Evolutionary conservation across 176 grass and related monocot genomes (phyloP).

Genomic region (Eleusine indica): DNA sequence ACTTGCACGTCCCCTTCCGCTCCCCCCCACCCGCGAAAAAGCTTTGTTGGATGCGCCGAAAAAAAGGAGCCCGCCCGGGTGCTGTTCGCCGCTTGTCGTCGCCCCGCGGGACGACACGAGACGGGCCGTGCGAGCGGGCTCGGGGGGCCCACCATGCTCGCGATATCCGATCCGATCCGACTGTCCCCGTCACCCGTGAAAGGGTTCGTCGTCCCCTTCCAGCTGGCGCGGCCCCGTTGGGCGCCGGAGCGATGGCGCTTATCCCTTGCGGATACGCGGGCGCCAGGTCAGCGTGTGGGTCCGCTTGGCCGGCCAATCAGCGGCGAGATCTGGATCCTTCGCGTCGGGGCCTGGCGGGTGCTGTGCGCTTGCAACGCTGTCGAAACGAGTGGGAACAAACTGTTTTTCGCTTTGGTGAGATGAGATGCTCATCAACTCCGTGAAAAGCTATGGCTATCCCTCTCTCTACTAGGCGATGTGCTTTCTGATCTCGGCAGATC

Average conservation of each 20-base stretch:
- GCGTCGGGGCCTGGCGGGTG: background rate
- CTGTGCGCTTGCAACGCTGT: background rate
- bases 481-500: background rate
- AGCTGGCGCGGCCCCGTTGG: slow-evolving; percentile 27
- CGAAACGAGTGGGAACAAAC: background rate
- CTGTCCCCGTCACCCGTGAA: slow-evolving; percentile 13
- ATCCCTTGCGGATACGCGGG: slow-evolving; percentile 35
- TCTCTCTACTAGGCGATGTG: too few relatives aligned
- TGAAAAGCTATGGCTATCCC: background rate
- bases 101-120: slow-evolving; percentile 12
- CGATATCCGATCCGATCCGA: background rate
- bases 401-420: background rate
- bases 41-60: background rate
- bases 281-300: slow-evolving; percentile 33
- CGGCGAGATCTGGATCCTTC: slow-evolving; percentile 39
- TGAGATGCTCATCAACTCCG: background rate
- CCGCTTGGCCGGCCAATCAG: background rate
- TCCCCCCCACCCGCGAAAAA: background rate
- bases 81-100: slow-evolving; percentile 6
- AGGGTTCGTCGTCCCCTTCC: background rate
- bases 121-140: too few relatives aligned
- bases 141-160: background rate
- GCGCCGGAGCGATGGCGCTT: background rate
- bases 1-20: background rate
- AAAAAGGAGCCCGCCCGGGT: background rate